phyloP scores from a whole-genome alignment of 2,329 filamentous ascomycete genomes.

The Paradendryphiella salina region DNA sequence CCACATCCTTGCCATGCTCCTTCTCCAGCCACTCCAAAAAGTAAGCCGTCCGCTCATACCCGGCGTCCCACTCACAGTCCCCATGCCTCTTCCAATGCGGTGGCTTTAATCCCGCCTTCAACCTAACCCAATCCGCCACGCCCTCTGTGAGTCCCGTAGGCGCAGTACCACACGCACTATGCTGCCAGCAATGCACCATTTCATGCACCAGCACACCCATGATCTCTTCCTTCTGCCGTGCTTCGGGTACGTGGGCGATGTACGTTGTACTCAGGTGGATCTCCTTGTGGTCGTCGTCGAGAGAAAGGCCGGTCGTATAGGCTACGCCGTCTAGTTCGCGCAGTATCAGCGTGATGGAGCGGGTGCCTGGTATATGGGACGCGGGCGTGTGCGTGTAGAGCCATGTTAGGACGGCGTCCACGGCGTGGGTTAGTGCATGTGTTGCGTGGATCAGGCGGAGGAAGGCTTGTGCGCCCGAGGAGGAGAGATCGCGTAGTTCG shows the following conservation, averaged over 20 bases:
- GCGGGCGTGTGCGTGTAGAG: constrained; percentile 61
- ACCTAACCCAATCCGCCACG: constrained; percentile 87
- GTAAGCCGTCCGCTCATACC: constrained; percentile 89
- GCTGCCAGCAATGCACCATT: constrained; percentile 93
- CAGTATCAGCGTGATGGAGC: constrained; percentile 82
- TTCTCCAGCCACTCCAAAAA: constrained; percentile 85
- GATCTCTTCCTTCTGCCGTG: constrained; percentile 62
- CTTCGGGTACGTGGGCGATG: constrained; percentile 54
- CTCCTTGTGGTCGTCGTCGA: constrained; percentile 87
- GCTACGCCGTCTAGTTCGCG: constrained; percentile 81
- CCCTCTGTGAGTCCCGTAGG: constrained; percentile 82
- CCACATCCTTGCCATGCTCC: constrained; percentile 57
- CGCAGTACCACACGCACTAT: constrained; percentile 63
- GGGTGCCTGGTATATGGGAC: constrained; percentile 62
- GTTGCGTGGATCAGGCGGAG: constrained; percentile 67
- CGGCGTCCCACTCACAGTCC: constrained; percentile 75
- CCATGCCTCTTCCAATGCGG: constrained; percentile 75
- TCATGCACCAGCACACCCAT: constrained; percentile 86
- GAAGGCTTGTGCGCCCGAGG: constrained; percentile 67
- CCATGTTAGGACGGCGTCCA: constrained; percentile 68
- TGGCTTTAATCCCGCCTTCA: constrained; percentile 72
- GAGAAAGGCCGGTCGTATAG: constrained; percentile 78
- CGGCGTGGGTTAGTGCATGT: constrained; percentile 63
- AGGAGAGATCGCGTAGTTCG: constrained; percentile 55
- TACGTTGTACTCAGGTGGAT: constrained; percentile 85